Evolutionary conservation across 2,329 filamentous ascomycete species (phyloP).

Genomic region (Fusarium heterosporum): DNA sequence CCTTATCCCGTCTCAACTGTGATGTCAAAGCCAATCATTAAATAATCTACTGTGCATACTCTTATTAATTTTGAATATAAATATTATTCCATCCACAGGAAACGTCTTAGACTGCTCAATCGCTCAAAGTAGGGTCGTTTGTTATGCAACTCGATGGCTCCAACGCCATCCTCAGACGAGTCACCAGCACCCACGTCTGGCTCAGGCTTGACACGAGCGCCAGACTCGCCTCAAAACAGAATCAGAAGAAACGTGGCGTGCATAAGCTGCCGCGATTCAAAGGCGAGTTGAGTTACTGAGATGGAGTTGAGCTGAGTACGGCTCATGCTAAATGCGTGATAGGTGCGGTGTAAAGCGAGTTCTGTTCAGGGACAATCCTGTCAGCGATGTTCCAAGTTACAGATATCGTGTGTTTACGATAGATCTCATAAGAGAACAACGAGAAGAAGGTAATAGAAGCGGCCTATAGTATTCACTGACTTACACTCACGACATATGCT

Average conservation of each 20-base stretch:
- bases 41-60: slow-evolving; percentile 5
- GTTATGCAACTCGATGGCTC: slow-evolving; percentile 47
- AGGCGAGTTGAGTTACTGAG: slow-evolving; percentile 51
- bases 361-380: slow-evolving; percentile 55
- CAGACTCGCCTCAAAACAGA: slow-evolving; percentile 41
- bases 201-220: slow-evolving; percentile 28
- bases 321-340: slow-evolving; percentile 53
- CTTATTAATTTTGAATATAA: slow-evolving; percentile 6
- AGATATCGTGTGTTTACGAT: slow-evolving; percentile 59
- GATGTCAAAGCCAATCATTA: slow-evolving; percentile 3
- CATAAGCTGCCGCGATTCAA: slow-evolving; percentile 56
- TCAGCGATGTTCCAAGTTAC: slow-evolving; percentile 59
- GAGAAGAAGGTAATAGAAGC: slow-evolving; percentile 54
- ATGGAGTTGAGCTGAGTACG: slow-evolving; percentile 51
- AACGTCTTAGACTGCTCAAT: slow-evolving; percentile 1
- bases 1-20: slow-evolving; percentile 9
- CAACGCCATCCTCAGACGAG: slow-evolving; percentile 49
- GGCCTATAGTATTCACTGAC: neutral
- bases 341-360: slow-evolving; percentile 61
- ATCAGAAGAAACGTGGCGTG: slow-evolving; percentile 55
- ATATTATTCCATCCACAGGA: slow-evolving; percentile 7
- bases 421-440: slow-evolving; percentile 61
- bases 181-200: slow-evolving; percentile 44
- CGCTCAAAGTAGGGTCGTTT: slow-evolving; percentile 10
- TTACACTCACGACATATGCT: slow-evolving; percentile 18